Base-by-base conservation (phyloP, 2,329 filamentous ascomycete genomes). In the Lecanicillium sp. region DNA sequence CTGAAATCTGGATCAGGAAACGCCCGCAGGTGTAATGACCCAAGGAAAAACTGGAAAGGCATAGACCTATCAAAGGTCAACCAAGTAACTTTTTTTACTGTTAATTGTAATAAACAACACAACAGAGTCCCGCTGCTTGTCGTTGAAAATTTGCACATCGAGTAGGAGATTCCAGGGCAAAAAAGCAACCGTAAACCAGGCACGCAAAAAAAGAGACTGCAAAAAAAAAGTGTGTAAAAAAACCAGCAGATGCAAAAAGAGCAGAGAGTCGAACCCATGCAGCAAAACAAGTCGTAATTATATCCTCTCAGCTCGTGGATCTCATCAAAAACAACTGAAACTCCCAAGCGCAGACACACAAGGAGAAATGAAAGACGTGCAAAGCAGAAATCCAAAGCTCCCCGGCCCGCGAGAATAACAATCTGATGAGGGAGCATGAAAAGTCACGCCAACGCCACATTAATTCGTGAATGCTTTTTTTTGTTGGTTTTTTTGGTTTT, bases 391-490 rank as follows among this genome's bases (percentile, higher is more conserved):
- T 65, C 66, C 66, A 62, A 61, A 62, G 13, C 39, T 33, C 34
- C 39, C 34, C 11, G 22, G 22, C 22, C n/a, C 63, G 54, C 44
- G 46, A 59, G 52, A 50, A 48, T 62, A 11, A 62, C 69, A 72
- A 71, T 72, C 65, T 72, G 68, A 68, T 62, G 64, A 66, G 53
- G 59, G 57, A 51, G 59, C 62, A 61, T 56, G 56, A 58, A 61
- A 58, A 60, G 59, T 58, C 55, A 54, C 50, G 43, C 48, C 55
- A 59, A 54, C 51, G 54, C 53, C 44, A 44, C 46, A 41, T 34
- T 32, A 33, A 19, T 29, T 45, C 30, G 33, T 43, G 13, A 28
- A 41, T 41, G 45, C 46, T 41, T 44, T 47, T 49, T 52, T 50
- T 43, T 45, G 46, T 55, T 49, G 44, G 49, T 46, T 40, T 37